Evolutionary conservation across 2,329 filamentous ascomycete genomes (phyloP).

Genomic region (Hymenoscyphus infarciens): DNA sequence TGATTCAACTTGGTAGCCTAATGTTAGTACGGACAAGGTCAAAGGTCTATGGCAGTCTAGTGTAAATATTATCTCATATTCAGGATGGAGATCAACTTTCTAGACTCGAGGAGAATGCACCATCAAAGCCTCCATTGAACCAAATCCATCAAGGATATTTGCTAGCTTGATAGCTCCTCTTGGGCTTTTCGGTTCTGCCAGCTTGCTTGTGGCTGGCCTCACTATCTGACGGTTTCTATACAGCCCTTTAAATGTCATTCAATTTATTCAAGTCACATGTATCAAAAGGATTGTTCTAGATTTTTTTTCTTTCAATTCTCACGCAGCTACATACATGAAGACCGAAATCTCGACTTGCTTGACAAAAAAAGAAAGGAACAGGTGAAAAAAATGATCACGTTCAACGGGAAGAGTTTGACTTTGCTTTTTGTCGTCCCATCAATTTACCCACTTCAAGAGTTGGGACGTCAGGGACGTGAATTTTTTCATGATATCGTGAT

Average conservation of each 20-base stretch:
- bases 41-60: too few relatives aligned
- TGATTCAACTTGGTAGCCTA: too few relatives aligned
- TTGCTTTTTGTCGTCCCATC: constrained; percentile 27
- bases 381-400: constrained; percentile 26
- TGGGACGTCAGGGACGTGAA: constrained; percentile 17
- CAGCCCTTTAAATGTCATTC: background rate
- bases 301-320: constrained; percentile 32
- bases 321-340: constrained; percentile 34
- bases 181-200: too few relatives aligned
- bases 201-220: too few relatives aligned
- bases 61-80: too few relatives aligned
- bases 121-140: too few relatives aligned
- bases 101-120: too few relatives aligned
- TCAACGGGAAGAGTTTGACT: constrained; percentile 20
- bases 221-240: background rate
- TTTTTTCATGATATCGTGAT: constrained; percentile 32
- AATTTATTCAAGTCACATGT: background rate
- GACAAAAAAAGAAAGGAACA: constrained; percentile 22
- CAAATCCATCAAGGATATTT: too few relatives aligned
- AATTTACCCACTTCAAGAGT: constrained; percentile 19
- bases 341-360: constrained; percentile 23
- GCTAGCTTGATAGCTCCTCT: too few relatives aligned
- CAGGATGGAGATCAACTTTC: too few relatives aligned
- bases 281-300: constrained; percentile 21
- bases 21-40: too few relatives aligned